Conservation (phyloP, 2,329 filamentous ascomycete genomes). For the Aspergillus costaricaensis region DNA sequence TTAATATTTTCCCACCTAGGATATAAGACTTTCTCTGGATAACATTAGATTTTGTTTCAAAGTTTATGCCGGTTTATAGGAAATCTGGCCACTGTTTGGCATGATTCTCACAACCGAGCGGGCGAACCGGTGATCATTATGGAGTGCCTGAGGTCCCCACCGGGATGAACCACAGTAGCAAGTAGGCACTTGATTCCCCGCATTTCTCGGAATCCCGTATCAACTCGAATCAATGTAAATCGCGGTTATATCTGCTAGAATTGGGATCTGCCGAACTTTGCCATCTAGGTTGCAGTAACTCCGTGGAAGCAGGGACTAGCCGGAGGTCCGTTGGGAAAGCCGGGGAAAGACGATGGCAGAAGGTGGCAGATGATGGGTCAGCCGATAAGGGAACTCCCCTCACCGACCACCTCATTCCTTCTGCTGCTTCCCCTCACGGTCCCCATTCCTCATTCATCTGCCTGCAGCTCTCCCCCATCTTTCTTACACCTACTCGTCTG, state of each 20-base stretch:
- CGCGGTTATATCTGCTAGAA: too few relatives aligned
- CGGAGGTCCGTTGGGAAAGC: background rate
- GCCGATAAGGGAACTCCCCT: background rate
- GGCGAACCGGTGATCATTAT: background rate
- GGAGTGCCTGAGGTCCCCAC: background rate
- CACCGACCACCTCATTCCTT: slow-evolving; percentile 7
- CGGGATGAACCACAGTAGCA: background rate
- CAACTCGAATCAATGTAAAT: background rate
- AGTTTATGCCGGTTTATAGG: too few relatives aligned
- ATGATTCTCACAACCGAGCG: too few relatives aligned
- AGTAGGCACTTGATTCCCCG: background rate
- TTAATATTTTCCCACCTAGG: too few relatives aligned
- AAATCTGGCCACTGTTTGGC: too few relatives aligned
- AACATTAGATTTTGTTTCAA: too few relatives aligned
- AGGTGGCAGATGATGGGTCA: background rate
- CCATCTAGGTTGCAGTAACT: too few relatives aligned
- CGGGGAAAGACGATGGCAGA: background rate
- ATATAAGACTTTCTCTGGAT: too few relatives aligned
- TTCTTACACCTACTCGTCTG: background rate
- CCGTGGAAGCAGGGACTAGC: background rate
- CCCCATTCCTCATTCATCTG: slow-evolving; percentile 13
- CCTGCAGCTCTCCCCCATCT: slow-evolving; percentile 6
- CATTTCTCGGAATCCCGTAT: background rate
- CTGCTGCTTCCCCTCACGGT: slow-evolving; percentile 21
- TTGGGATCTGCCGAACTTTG: too few relatives aligned